Conservation (phyloP, 129 eudicot genomes). For the Deinandra increscens region DNA sequence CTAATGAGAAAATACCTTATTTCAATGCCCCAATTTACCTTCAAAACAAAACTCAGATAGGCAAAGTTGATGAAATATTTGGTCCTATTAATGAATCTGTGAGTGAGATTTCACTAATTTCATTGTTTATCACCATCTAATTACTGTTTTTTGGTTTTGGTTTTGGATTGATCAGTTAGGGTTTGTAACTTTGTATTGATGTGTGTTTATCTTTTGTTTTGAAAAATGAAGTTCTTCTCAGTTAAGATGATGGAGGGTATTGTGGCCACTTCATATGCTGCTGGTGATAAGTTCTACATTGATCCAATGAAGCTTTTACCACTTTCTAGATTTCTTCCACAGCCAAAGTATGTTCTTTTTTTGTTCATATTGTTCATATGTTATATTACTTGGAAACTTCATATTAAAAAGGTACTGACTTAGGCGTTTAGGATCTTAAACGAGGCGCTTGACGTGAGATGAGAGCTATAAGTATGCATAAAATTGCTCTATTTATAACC, state of each 20-base stretch:
- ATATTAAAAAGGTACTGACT: no score
- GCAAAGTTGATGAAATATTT: constrained; percentile 96
- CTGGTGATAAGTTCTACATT: constrained; percentile 90
- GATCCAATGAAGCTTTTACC: constrained; percentile 92
- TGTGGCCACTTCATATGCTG: constrained; percentile 69
- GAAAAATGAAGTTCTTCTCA: constrained; percentile 52
- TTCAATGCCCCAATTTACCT: constrained; percentile 92
- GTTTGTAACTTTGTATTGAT: constrained; percentile 12
- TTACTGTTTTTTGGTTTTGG: background rate
- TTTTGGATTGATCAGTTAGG: background rate
- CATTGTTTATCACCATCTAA: background rate
- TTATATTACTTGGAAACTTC: background rate
- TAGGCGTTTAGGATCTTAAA: no score
- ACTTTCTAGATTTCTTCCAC: constrained; percentile 80
- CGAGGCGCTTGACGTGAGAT: no score
- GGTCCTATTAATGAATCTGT: constrained; percentile 98
- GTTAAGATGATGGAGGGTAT: constrained; percentile 88
- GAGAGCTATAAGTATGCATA: no score
- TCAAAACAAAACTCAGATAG: constrained; percentile 87
- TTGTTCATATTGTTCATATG: background rate
- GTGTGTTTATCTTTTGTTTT: background rate
- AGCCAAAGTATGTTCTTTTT: constrained; percentile 71
- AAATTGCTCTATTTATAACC: no score
- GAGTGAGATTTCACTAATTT: constrained; percentile 23
- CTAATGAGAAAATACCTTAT: constrained; percentile 87